Evolutionary conservation across 495 filamentous ascomycete species (phyloP), one percentile per base, ranked within the genome.

Genomic region (Neurospora sp.): DNA sequence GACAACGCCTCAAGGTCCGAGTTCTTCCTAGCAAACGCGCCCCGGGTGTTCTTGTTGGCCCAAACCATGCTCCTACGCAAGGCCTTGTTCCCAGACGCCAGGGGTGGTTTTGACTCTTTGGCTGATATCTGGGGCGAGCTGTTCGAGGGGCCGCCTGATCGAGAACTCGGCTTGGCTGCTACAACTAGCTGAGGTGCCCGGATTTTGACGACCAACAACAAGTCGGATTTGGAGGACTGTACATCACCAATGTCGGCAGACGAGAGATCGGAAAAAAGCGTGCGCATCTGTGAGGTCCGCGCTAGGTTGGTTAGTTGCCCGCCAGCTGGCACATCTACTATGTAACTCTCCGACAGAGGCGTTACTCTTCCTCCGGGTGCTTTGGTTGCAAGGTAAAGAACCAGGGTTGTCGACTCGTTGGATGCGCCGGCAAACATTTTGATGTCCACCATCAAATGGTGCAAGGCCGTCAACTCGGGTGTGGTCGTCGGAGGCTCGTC

Each of bases 41-140:
- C 82, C 74, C 85, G 79, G 71, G 83, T 87, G 77, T 81, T 84
- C 77, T 86, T 89, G 76, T 85, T 82, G 0, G 90, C 89, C 90
- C 93, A 96, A 90, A 96, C 94, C 78, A 95, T 83, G 81, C 94
- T 97, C 80, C 90, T 88, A 76, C 94, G 89, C 76, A 93, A 91
- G 74, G 84, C 78, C 77, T 89, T 90, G 77, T 81, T 82, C n/a
- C 84, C 83, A 62, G 79, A 72, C 14, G 83, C 81, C 49, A 84
- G 76, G 2, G 83, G 81, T 0, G 85, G 82, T 69, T 85, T 87
- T 5, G 80, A 74, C 12, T 74, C 60, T 9, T 85, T 83, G 46
- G 82, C 82, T 12, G 79, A 75, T 73, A 81, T 82, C n/a, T 83
- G 77, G 2, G 80, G 76, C 70, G 79, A 77, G 5, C 75, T 74